phyloP scores from a whole-genome alignment of 305 asterid genomes.

The Petunia hybrid region DNA sequence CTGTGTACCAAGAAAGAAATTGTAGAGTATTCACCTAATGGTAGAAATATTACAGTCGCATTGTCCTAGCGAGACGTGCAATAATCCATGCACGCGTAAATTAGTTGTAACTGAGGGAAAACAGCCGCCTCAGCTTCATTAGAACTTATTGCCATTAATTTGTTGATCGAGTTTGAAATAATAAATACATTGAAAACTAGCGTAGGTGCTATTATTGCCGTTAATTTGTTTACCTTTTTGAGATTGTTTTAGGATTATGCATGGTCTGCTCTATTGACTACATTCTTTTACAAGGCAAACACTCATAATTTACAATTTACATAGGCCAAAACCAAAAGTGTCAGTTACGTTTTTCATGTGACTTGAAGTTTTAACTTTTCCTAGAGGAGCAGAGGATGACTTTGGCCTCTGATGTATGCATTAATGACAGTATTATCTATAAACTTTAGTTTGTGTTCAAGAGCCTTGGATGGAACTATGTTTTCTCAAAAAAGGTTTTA shows the following conservation, averaged over 20 bases:
- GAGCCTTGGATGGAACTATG: not conserved
- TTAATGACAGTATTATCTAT: conserved; percentile 9
- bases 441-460: not conserved
- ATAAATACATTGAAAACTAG: not conserved
- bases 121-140: not conserved
- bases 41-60: not conserved
- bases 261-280: not conserved
- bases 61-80: not conserved
- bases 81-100: not conserved
- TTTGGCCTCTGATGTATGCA: not conserved
- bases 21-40: too few relatives aligned
- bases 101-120: not conserved
- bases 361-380: not conserved
- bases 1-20: not conserved
- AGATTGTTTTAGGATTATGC: not conserved
- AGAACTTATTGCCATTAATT: too few relatives aligned
- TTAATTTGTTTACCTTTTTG: not conserved
- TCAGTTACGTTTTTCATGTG: not conserved
- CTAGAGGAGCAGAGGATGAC: not conserved
- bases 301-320: not conserved
- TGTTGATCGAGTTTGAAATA: not conserved
- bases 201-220: not conserved
- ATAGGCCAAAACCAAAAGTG: not conserved
- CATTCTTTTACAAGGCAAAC: not conserved
- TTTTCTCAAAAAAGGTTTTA: conserved; percentile 1